These are phyloP conservation scores for Lyophyllum atratum DNA, from an alignment of 768 basidiomycete genomes.

Conservation along the genomic window DNA sequence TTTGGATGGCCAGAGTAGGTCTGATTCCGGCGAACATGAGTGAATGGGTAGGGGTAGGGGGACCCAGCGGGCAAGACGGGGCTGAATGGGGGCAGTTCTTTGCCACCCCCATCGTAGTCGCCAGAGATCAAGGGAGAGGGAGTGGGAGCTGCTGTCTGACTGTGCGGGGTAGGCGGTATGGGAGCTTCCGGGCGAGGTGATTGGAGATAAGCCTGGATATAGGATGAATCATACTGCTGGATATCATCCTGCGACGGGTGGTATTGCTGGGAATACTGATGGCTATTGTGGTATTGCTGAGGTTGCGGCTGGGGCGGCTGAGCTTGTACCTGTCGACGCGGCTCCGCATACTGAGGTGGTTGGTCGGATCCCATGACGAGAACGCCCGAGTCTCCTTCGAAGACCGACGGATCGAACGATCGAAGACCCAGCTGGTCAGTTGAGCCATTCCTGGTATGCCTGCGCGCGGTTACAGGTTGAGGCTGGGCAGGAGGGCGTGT, in stretches of 20 bases:
- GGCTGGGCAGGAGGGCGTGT: conserved; percentile 17
- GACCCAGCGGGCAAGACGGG: conserved; percentile 65
- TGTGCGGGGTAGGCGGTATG: conserved; percentile 78
- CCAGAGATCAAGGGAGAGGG: conserved; percentile 67
- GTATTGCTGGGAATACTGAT: conserved; percentile 25
- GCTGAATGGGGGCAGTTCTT: conserved; percentile 45
- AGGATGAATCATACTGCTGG: conserved; percentile 61
- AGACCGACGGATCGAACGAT: conserved; percentile 58
- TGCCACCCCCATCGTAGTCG: conserved; percentile 40
- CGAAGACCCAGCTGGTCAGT: conserved; percentile 65
- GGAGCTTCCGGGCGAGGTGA: conserved; percentile 73
- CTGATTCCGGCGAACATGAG: conserved; percentile 64
- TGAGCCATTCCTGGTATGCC: conserved; percentile 55
- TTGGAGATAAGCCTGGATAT: conserved; percentile 59
- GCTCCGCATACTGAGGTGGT: conserved; percentile 30
- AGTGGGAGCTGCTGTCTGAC: conserved; percentile 71
- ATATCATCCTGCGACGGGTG: conserved; percentile 55
- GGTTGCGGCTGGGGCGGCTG: conserved; percentile 16
- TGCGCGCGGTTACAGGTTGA: conserved; percentile 39
- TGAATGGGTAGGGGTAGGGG: conserved; percentile 79
- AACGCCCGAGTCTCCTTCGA: conserved; percentile 39
- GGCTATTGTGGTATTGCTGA: conserved; percentile 19
- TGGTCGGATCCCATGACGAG: conserved; percentile 26
- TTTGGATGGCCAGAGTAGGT: conserved; percentile 36
- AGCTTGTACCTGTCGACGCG: conserved; percentile 21